Evolutionary conservation across 2,329 filamentous ascomycete species (phyloP), one percentile per base, ranked within the genome.

Genomic region (Fusarium sulawesiense): DNA sequence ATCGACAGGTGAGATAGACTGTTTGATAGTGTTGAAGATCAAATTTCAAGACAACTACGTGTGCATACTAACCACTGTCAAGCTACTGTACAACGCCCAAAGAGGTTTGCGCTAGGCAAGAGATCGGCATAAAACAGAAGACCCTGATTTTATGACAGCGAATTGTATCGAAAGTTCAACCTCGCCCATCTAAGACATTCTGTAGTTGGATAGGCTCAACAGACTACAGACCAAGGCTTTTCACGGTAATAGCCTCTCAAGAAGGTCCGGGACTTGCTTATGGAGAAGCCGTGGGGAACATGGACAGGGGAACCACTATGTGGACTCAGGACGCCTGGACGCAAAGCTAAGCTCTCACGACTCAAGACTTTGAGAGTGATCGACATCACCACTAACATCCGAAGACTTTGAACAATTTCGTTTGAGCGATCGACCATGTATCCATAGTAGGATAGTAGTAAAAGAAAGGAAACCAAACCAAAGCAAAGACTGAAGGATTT

Each of bases 341-440:
- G 25, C 40, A 34, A 41, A 63, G 48, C 66, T 66, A 66, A 46
- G 27, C 13, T 23, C 27, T 60, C 42, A 41, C 51, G 46, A 46
- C 50, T 54, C 47, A 30, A 53, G 34, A 18, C 18, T 55, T 44
- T 46, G 47, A 69, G 45, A 62, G 29, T 20, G 66, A 69, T 69
- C 66, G 51, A 54, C 66, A 68, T 45, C 27, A 41, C 25, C 51
- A 66, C 21, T 27, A 14, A 37, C 27, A 50, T 50, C n/a, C 14
- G 56, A 23, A 25, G 21, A 37, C 27, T 34, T 4, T 16, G 20
- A 14, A 10, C 23, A 53, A 67, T 57, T 42, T 67, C 56, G 23
- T 45, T 20, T 30, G 3, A 7, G 2, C 20, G 37, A 49, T 51
- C 21, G 16, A 51, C 56, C 23, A 21, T 30, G 7, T 30, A 30